Evolutionary conservation across 1,139 yeast genomes (phyloP), one percentile per base, ranked within the genome.

Genomic region (Scheffersomyces parashehatae): DNA sequence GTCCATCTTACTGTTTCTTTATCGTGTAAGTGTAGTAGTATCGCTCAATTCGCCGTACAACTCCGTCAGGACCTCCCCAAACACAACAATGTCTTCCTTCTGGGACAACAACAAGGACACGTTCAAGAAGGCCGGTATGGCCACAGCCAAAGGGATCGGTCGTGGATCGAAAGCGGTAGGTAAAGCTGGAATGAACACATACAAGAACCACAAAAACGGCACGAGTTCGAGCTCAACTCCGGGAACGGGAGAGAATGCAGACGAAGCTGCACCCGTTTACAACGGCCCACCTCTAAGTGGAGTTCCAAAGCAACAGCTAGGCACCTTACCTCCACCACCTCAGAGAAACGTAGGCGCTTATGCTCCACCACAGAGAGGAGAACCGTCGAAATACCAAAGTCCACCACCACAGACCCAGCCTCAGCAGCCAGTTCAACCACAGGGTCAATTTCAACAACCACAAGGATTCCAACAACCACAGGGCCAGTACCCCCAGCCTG

Each of bases 311-410:
- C 60, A 58, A 29, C 75, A 75, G 49, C 75, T 81, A 7, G 52
- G 56, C 4, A 45, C 62, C 10, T 71, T 80, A 45, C 83, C 85
- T 10, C 75, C 83, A 1, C 86, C 85, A 1, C 86, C 85, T 0
- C 60, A 53, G 52, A 67, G 68, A 60, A 62, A 52, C 37, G 73
- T 67, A 0, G 59, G 56, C 0, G 47, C 65, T 1, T 38, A 39
- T 35, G 51, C 16, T 3, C 48, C 46, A 7, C 47, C 50, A 14
- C 44, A 40, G 48, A 24, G 37, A 7, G 45, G 44, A 11, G 44
- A 40, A 8, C 38, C 45, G 20, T 39, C 54, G 9, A 40, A 41
- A 29, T 40, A 42, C 10, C 41, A 43, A 2, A 39, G 29, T 3
- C 48, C 38, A 36, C 38, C 42, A 12, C 28, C 15, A 2, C 48